A percentile compares a stretch with the other conserved stretches of the same genome.
Evolutionary conservation across 345 rosid species (phyloP).

Genomic region (Eucalyptus tenuipes): DNA sequence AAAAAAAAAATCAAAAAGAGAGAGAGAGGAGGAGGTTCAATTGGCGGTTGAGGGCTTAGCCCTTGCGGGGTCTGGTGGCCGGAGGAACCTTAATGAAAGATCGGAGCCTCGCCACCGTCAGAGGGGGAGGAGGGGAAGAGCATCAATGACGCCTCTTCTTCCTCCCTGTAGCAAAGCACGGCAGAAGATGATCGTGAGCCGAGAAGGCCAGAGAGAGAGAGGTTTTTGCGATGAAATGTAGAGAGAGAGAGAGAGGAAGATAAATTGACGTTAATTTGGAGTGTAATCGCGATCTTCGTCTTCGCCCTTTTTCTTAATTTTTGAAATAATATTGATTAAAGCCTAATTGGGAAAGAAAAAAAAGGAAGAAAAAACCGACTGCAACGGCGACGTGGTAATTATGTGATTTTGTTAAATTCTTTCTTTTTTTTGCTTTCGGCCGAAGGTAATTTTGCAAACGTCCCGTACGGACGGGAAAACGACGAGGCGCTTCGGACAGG

Average conservation of each 20-base stretch:
- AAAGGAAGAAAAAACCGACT: background rate
- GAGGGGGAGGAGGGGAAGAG: background rate
- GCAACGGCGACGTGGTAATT: background rate
- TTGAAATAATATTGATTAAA: background rate
- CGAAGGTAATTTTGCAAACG: background rate
- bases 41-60: accelerated
- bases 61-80: accelerated
- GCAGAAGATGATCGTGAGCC: background rate
- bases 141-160: background rate
- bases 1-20: accelerated
- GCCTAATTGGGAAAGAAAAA: background rate
- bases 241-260: background rate
- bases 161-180: background rate
- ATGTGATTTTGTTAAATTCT: background rate
- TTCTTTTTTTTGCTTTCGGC: background rate
- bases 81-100: background rate
- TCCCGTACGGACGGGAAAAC: background rate
- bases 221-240: background rate
- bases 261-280: background rate
- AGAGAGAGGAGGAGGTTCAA: no score
- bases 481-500: background rate
- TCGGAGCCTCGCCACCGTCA: background rate
- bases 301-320: no score
- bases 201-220: background rate
- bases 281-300: background rate